These are phyloP conservation scores for Torulaspora pretoriensis DNA, from an alignment of 1,139 yeast species.

Conservation along the genomic window DNA sequence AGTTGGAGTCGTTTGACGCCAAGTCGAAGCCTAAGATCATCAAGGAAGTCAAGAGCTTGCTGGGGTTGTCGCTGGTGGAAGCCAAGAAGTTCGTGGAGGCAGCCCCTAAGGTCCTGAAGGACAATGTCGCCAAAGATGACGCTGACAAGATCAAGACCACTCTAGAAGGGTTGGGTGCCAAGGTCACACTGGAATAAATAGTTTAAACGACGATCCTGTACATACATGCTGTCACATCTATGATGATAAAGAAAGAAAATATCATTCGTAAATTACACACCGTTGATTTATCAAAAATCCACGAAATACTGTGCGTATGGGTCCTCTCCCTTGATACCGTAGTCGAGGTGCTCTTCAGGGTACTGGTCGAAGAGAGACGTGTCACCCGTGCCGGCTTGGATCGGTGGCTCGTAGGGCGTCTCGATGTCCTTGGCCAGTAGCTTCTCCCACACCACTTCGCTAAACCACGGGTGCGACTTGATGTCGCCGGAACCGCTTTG, in stretches of 20 bases:
- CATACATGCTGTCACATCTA: conserved; percentile 7
- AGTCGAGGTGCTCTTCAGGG: conserved; percentile 90
- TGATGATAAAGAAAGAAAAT: conserved; percentile 1
- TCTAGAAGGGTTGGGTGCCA: conserved; percentile 93
- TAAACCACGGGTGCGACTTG: conserved; percentile 89
- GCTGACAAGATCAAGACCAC: conserved; percentile 82
- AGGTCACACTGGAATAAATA: conserved; percentile 74
- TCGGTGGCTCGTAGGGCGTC: conserved; percentile 98
- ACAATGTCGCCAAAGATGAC: conserved; percentile 65
- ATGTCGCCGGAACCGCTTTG: conserved; percentile 89
- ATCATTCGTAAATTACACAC: conserved; percentile 5
- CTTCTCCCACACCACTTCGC: conserved; percentile 95
- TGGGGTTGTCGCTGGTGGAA: conserved; percentile 91
- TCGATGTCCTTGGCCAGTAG: conserved; percentile 85
- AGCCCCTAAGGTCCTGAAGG: conserved; percentile 81
- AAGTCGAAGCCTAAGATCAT: conserved; percentile 96
- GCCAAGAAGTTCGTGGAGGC: conserved; percentile 96
- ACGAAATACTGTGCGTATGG: conserved; percentile 72
- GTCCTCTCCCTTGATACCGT: conserved; percentile 79
- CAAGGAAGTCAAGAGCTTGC: conserved; percentile 88
- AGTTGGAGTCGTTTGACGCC: conserved; percentile 90
- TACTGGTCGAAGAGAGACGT: conserved; percentile 89
- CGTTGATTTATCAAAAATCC: conserved; percentile 51
- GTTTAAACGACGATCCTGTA: conserved; percentile 9
- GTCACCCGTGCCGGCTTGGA: conserved; percentile 94